phyloP scores from a whole-genome alignment of 1,139 yeast species.

The Geotrichum klebahnii region DNA sequence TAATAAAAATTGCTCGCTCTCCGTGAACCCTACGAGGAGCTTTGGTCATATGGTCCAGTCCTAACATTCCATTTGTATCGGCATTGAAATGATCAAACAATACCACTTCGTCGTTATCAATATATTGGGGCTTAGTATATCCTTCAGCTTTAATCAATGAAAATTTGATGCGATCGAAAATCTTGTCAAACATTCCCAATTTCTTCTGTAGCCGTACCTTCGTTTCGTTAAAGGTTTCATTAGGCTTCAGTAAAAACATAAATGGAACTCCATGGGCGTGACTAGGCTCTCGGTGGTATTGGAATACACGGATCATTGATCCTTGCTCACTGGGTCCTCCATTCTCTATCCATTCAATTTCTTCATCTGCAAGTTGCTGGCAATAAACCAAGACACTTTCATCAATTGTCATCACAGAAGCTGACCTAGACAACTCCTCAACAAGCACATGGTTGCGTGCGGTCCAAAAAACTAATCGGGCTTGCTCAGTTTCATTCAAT shows the following conservation, averaged over 20 bases:
- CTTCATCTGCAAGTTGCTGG: conserved; percentile 36
- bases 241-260: conserved; percentile 52
- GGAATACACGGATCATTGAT: conserved; percentile 53
- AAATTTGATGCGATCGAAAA: conserved; percentile 68
- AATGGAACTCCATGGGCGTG: conserved; percentile 79
- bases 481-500: conserved; percentile 48
- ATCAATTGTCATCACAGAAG: conserved; percentile 27
- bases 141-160: conserved; percentile 42
- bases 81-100: conserved; percentile 54
- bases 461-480: conserved; percentile 56
- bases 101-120: conserved; percentile 47
- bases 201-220: conserved; percentile 61
- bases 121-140: conserved; percentile 42
- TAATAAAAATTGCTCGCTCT: conserved; percentile 61
- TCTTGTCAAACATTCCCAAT: conserved; percentile 72
- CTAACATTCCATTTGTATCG: conserved; percentile 53
- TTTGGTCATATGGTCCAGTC: conserved; percentile 85
- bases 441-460: conserved; percentile 38
- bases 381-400: conserved; percentile 35
- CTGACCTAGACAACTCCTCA: conserved; percentile 25
- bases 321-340: conserved; percentile 21
- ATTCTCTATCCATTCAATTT: conserved; percentile 31
- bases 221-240: conserved; percentile 63
- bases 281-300: conserved; percentile 67
- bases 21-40: conserved; percentile 33